A percentile compares a stretch with the other conserved stretches of the same genome.
These are phyloP conservation scores for Candida tetrigidarum DNA, from an alignment of 1,139 yeast genomes.

Conservation along the genomic window DNA sequence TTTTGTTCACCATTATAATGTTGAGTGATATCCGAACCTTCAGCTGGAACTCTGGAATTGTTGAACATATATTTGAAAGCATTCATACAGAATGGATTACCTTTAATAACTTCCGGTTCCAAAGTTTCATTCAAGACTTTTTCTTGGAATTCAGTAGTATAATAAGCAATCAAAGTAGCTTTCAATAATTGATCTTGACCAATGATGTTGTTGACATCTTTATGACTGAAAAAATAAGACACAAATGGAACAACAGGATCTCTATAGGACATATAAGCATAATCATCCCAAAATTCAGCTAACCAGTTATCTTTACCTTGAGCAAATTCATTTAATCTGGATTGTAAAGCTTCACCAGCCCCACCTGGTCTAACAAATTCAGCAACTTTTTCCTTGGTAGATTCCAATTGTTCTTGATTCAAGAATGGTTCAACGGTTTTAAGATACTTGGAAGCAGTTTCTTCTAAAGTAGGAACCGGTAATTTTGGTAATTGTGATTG, in stretches of 20 bases:
- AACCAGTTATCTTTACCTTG: slow-evolving; percentile 83
- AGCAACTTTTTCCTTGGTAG: slow-evolving; percentile 62
- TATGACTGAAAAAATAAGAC: slow-evolving; percentile 87
- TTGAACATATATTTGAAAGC: slow-evolving; percentile 92
- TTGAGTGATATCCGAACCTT: slow-evolving; percentile 59
- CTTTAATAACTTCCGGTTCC: slow-evolving; percentile 81
- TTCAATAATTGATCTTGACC: slow-evolving; percentile 76
- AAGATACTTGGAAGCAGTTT: slow-evolving; percentile 73
- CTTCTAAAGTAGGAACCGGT: slow-evolving; percentile 84
- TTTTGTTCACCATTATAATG: slow-evolving; percentile 54
- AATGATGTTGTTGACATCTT: slow-evolving; percentile 58
- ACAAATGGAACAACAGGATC: slow-evolving; percentile 96
- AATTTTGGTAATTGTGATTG: slow-evolving; percentile 80
- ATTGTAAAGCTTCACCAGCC: slow-evolving; percentile 70
- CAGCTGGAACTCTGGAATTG: slow-evolving; percentile 79
- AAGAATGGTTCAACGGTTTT: slow-evolving; percentile 71
- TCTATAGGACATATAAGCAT: slow-evolving; percentile 87
- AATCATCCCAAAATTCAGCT: slow-evolving; percentile 92
- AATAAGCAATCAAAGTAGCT: slow-evolving; percentile 64
- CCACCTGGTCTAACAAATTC: slow-evolving; percentile 61
- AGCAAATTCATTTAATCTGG: slow-evolving; percentile 64
- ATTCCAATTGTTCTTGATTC: slow-evolving; percentile 54
- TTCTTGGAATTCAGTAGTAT: slow-evolving; percentile 59
- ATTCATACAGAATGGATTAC: slow-evolving; percentile 90
- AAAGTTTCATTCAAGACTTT: slow-evolving; percentile 61